Conservation (phyloP, 208 protist genomes). For the Trypanosoma platydactyli region DNA sequence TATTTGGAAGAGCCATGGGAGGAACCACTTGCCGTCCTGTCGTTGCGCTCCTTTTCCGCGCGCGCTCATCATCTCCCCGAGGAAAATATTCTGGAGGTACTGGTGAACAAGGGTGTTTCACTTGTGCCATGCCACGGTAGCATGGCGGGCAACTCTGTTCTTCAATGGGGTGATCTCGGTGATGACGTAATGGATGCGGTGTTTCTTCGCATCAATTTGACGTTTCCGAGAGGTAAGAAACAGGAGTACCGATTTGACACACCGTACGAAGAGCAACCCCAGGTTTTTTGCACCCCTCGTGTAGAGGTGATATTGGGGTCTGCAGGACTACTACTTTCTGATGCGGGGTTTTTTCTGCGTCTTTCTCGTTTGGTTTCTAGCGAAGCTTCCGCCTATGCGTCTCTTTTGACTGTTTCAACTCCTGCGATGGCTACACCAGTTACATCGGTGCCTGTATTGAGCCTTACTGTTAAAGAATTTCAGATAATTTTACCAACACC, state of each 20-base stretch:
- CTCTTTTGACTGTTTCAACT: background rate
- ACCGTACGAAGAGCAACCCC: slow-evolving; percentile 10
- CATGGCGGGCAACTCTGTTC: background rate
- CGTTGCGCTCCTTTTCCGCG: background rate
- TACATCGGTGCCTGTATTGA: slow-evolving; percentile 8
- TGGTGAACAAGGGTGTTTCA: slow-evolving; percentile 8
- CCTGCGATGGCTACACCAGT: background rate
- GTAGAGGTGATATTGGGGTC: slow-evolving; percentile 9
- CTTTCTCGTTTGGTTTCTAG: slow-evolving; percentile 4
- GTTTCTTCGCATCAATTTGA: slow-evolving; percentile 9
- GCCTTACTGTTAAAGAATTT: slow-evolving; percentile 3
- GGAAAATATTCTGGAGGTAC: slow-evolving; percentile 1
- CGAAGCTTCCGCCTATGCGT: slow-evolving; percentile 9
- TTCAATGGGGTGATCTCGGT: slow-evolving; percentile 12
- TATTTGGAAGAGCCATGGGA: slow-evolving; percentile 29
- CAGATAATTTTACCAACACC: slow-evolving; percentile 1
- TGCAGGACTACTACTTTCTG: background rate
- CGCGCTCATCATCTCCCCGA: background rate
- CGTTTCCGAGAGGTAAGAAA: background rate
- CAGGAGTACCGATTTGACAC: slow-evolving; percentile 18
- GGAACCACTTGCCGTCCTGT: slow-evolving; percentile 20
- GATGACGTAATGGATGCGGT: background rate
- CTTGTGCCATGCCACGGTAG: slow-evolving; percentile 3
- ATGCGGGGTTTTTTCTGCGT: slow-evolving; percentile 5
- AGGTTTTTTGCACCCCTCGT: slow-evolving; percentile 1